These are phyloP conservation scores for Pythium chondricola DNA, from an alignment of 352 stramenopile genomes.

Conservation along the genomic window DNA sequence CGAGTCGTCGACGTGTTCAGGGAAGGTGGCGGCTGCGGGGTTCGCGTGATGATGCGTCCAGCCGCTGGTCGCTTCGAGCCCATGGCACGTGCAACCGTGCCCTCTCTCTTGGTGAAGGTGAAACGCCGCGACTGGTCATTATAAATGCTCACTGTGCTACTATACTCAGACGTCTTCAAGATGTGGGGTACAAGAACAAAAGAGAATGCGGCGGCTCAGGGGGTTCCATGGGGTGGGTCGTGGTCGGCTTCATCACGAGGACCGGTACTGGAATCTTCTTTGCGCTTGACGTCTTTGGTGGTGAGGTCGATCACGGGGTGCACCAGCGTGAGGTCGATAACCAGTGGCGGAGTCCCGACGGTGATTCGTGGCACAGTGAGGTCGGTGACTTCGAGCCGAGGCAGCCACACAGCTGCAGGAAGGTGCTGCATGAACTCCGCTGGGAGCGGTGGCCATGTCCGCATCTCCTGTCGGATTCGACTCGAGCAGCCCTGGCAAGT, in stretches of 20 bases:
- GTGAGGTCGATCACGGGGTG: too few species aligned
- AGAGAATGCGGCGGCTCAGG: slow-evolving; percentile 5
- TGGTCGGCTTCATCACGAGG: too few species aligned
- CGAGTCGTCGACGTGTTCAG: not conserved
- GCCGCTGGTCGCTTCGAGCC: not conserved
- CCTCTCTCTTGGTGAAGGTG: too few species aligned
- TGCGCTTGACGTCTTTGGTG: not conserved
- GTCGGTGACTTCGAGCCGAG: not conserved
- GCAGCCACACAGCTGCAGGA: not conserved
- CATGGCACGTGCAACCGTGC: too few species aligned
- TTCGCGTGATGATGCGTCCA: not conserved
- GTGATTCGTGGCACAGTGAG: not conserved
- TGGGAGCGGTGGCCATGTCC: slow-evolving; percentile 8
- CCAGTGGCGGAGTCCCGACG: too few species aligned
- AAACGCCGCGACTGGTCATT: too few species aligned
- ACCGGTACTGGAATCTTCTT: too few species aligned
- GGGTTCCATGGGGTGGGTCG: too few species aligned
- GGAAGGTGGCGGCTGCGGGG: slow-evolving; percentile 9
- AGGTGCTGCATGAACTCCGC: slow-evolving; percentile 1
- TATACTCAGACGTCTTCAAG: too few species aligned
- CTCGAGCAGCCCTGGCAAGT: slow-evolving; percentile 1
- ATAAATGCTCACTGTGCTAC: not conserved
- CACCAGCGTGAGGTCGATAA: too few species aligned
- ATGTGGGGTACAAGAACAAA: not conserved
- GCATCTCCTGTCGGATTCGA: slow-evolving; percentile 12